A percentile compares a stretch with the other conserved stretches of the same genome.
phyloP scores from a whole-genome alignment of 306 rosid species.

The Luffa acutangula region DNA sequence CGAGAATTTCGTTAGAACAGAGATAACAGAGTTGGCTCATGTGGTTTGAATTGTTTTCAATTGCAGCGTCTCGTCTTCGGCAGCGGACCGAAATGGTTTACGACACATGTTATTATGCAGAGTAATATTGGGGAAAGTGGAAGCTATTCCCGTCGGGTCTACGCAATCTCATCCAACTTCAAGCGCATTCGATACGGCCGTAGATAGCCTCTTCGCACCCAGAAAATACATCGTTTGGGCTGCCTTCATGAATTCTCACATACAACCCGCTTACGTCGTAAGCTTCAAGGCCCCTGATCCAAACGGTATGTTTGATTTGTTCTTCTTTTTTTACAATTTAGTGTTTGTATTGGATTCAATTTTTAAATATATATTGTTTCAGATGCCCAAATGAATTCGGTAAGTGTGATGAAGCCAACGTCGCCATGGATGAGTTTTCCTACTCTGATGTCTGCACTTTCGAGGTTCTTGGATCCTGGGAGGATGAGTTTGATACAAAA shows the following conservation, averaged over 20 bases:
- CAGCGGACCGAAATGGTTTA: conserved; percentile 30
- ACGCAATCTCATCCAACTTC: conserved; percentile 36
- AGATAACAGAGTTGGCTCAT: not conserved
- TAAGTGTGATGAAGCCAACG: conserved; percentile 3
- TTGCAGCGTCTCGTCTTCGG: conserved; percentile 24
- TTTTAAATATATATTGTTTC: not conserved
- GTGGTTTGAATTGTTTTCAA: not conserved
- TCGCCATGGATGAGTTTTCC: conserved; percentile 28
- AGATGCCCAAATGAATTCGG: conserved; percentile 19
- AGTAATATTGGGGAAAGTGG: conserved; percentile 41
- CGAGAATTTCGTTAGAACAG: too few relatives aligned
- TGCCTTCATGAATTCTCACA: conserved; percentile 42
- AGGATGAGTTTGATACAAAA: conserved; percentile 22
- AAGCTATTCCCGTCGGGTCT: conserved; percentile 32
- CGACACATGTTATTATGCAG: conserved; percentile 42
- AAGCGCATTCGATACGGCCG: conserved; percentile 30
- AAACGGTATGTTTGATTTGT: not conserved
- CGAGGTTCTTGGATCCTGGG: conserved; percentile 21
- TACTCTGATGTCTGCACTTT: conserved; percentile 21
- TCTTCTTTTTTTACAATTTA: not conserved
- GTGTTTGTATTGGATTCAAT: too few relatives aligned
- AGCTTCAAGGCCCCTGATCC: conserved; percentile 30
- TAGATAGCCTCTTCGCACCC: conserved; percentile 28
- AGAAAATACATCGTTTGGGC: conserved; percentile 32
- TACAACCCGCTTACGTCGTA: conserved; percentile 31